Evolutionary conservation across 805 yeast species (phyloP).

Genomic region (Candida anglica): DNA sequence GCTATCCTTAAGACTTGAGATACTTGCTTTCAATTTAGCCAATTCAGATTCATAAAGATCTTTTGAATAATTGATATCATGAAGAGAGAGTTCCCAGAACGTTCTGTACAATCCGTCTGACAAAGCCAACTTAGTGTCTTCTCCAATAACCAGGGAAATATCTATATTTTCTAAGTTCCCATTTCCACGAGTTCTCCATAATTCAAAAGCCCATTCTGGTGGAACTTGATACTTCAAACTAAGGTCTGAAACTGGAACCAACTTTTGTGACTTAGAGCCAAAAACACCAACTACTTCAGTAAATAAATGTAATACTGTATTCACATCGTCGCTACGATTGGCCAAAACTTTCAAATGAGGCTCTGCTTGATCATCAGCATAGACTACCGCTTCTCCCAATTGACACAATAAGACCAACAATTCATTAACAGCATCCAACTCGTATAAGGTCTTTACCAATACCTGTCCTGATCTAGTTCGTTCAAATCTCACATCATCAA

Average conservation of each 20-base stretch:
- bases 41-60: constrained; percentile 47
- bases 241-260: constrained; percentile 42
- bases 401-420: constrained; percentile 61
- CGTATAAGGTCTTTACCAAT: constrained; percentile 44
- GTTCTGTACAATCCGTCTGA: constrained; percentile 40
- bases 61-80: constrained; percentile 60
- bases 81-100: constrained; percentile 73
- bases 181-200: constrained; percentile 53
- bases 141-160: background rate
- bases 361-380: constrained; percentile 21
- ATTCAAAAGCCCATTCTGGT: constrained; percentile 65
- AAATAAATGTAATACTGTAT: constrained; percentile 62
- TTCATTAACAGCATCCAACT: constrained; percentile 51
- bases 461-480: constrained; percentile 45
- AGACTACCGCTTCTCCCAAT: constrained; percentile 37
- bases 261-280: constrained; percentile 22
- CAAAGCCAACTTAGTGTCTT: background rate
- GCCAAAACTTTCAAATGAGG: constrained; percentile 70
- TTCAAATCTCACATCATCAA: constrained; percentile 54
- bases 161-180: background rate
- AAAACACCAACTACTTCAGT: constrained; percentile 55
- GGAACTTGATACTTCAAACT: constrained; percentile 42
- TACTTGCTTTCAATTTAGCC: constrained; percentile 31
- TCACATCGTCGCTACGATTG: constrained; percentile 67
- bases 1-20: constrained; percentile 32